phyloP scores from a whole-genome alignment of 495 filamentous ascomycete genomes.

The Aspergillus hancockii region DNA sequence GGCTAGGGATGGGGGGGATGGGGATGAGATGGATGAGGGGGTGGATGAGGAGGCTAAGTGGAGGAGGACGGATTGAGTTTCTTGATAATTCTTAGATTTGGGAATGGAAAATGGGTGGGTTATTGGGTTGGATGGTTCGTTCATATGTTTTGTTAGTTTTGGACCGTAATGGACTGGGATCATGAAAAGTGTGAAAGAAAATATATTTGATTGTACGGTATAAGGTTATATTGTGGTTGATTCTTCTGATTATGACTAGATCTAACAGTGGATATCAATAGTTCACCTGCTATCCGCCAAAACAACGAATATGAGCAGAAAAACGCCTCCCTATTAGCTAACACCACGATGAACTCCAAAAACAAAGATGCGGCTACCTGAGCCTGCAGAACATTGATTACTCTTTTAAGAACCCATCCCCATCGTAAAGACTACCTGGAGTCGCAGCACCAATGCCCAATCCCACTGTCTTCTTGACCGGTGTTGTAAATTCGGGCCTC shows the following conservation, averaged over 20 bases:
- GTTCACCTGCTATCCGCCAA: background rate
- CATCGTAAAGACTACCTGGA: constrained; percentile 51
- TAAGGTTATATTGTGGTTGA: background rate
- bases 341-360: background rate
- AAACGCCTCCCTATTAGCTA: background rate
- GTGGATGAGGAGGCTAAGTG: constrained; percentile 59
- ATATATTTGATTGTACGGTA: no score
- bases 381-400: constrained; percentile 18
- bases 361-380: constrained; percentile 5
- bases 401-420: constrained; percentile 50
- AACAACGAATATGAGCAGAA: background rate
- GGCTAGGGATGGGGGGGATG: constrained; percentile 42
- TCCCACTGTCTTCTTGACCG: constrained; percentile 34
- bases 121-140: background rate
- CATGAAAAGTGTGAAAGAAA: no score
- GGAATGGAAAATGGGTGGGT: background rate
- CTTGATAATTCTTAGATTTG: background rate
- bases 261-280: constrained; percentile 14
- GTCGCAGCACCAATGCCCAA: constrained; percentile 38
- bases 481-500: constrained; percentile 31
- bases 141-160: background rate
- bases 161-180: background rate
- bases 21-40: constrained; percentile 33
- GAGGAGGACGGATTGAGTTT: constrained; percentile 56
- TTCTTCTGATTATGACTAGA: background rate